phyloP scores from a whole-genome alignment of 148 eudicot species.

The Limonium bicolor region DNA sequence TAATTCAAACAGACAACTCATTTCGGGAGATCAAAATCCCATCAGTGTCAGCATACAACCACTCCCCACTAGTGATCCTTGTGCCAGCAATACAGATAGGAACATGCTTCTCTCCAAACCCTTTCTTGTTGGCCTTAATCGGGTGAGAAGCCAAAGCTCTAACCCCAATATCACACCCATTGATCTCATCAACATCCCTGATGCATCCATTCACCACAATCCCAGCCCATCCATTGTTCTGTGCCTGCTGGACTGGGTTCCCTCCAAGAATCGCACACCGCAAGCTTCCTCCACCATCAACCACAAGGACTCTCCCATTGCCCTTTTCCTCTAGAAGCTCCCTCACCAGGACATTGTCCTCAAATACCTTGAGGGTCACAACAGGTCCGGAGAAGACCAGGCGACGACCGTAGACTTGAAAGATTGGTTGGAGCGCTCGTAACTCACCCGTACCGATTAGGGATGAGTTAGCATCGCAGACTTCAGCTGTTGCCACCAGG shows the following conservation, averaged over 20 bases:
- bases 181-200: constrained; percentile 45
- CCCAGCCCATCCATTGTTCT: constrained; percentile 53
- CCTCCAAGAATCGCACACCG: constrained; percentile 52
- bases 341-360: constrained; percentile 1
- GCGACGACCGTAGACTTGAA: constrained; percentile 4
- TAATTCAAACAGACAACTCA: constrained; percentile 35
- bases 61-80: constrained; percentile 35
- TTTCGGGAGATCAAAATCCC: constrained; percentile 33
- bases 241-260: constrained; percentile 44
- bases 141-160: constrained; percentile 52
- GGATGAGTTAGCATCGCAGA: constrained; percentile 31
- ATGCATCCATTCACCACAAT: constrained; percentile 20
- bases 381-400: constrained; percentile 3
- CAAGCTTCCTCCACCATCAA: constrained; percentile 46
- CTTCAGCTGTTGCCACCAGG: constrained; percentile 8
- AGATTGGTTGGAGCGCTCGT: constrained; percentile 8
- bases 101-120: constrained; percentile 33
- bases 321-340: constrained; percentile 6
- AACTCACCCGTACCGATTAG: constrained; percentile 2
- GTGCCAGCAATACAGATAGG: constrained; percentile 32
- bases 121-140: constrained; percentile 49
- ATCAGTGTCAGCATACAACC: constrained; percentile 52
- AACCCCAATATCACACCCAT: constrained; percentile 51
- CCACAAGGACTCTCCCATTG: constrained; percentile 43
- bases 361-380: constrained; percentile 3